phyloP scores from a whole-genome alignment of 768 basidiomycete genomes.

The Lentinula aciculospora region DNA sequence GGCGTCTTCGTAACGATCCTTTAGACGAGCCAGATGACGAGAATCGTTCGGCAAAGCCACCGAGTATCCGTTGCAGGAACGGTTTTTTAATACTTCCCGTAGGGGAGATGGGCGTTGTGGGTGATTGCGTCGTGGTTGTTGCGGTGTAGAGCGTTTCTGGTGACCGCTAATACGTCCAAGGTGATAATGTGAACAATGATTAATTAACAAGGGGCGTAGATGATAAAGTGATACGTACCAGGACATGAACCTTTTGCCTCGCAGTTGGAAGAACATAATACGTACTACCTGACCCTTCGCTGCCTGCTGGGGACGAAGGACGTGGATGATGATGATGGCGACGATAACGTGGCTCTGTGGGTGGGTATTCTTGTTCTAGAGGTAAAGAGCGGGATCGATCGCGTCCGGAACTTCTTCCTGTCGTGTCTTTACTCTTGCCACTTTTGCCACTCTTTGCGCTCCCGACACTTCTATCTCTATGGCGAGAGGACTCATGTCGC shows the following conservation, averaged over 20 bases:
- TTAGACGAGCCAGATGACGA: slow-evolving; percentile 32
- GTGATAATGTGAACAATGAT: slow-evolving; percentile 18
- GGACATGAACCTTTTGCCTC: slow-evolving; percentile 70
- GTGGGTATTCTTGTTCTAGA: slow-evolving; percentile 12
- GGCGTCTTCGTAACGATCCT: slow-evolving; percentile 32
- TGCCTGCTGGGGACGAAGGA: slow-evolving; percentile 34
- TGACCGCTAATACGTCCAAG: slow-evolving; percentile 2
- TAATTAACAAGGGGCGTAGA: slow-evolving; percentile 7
- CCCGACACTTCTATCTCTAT: slow-evolving; percentile 28
- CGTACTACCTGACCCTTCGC: slow-evolving; percentile 59
- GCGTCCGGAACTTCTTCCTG: slow-evolving; percentile 17
- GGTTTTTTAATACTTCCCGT: slow-evolving; percentile 40
- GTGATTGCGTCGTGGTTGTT: slow-evolving; percentile 53
- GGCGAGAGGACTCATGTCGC: slow-evolving; percentile 26
- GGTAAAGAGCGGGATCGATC: slow-evolving; percentile 21
- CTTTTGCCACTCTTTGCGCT: slow-evolving; percentile 15
- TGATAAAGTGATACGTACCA: slow-evolving; percentile 43
- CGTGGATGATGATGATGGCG: background rate
- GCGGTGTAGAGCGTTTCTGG: slow-evolving; percentile 53
- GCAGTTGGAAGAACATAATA: slow-evolving; percentile 70
- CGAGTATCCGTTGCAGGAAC: slow-evolving; percentile 52
- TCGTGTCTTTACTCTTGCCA: slow-evolving; percentile 13
- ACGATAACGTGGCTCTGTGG: background rate
- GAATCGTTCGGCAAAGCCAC: slow-evolving; percentile 42
- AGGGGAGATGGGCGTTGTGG: slow-evolving; percentile 40